A percentile compares a stretch with the other conserved stretches of the same genome.
Evolutionary conservation across 768 basidiomycete species (phyloP).

Genomic region (Clathrus columnatus): DNA sequence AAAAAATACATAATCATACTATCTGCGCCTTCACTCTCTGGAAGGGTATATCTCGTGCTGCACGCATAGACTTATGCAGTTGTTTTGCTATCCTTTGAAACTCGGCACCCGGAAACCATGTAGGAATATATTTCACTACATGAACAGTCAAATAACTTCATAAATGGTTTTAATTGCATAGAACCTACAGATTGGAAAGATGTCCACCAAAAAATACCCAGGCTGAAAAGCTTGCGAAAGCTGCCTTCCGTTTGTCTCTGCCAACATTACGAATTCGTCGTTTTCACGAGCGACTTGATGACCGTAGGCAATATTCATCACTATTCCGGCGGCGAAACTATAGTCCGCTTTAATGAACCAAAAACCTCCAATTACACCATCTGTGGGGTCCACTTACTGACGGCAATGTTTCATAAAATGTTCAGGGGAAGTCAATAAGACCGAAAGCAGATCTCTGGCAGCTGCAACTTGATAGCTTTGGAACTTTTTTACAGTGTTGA

Average conservation of each 20-base stretch:
- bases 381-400: constrained; percentile 25
- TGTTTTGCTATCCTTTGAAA: background rate
- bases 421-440: constrained; percentile 27
- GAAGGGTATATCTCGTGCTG: constrained; percentile 22
- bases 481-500: constrained; percentile 23
- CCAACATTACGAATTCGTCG: too few relatives aligned
- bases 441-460: constrained; percentile 24
- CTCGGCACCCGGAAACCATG: background rate
- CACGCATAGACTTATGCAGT: too few relatives aligned
- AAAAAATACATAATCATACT: constrained; percentile 13
- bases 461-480: constrained; percentile 24
- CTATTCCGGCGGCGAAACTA: constrained; percentile 26
- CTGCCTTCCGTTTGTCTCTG: too few relatives aligned
- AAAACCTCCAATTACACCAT: background rate
- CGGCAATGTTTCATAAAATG: constrained; percentile 29
- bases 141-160: too few relatives aligned
- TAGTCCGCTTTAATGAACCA: background rate
- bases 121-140: background rate
- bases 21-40: constrained; percentile 20
- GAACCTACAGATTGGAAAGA: too few relatives aligned
- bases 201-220: too few relatives aligned
- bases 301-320: constrained; percentile 34
- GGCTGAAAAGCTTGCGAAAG: too few relatives aligned
- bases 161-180: too few relatives aligned
- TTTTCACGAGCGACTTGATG: constrained; percentile 27